Base-by-base conservation (phyloP, 331 rosid genomes). In the Phaseolus coccineus region DNA sequence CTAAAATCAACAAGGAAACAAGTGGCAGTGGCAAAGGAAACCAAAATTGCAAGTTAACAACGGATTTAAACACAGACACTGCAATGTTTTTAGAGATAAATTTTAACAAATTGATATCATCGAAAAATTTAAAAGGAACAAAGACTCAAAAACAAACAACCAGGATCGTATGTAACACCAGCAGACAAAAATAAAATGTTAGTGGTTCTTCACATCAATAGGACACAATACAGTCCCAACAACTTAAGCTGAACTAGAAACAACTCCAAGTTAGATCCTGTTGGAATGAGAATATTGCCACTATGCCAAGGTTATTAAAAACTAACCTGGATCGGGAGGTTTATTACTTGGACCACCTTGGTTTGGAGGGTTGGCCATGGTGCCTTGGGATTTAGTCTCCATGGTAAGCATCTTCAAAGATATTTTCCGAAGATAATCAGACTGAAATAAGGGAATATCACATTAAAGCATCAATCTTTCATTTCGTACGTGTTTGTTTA, bases 331-430 rank as follows among this genome's bases (percentile, higher is more conserved):
- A 76, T 91, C 94, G 0, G 92, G 84, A 77, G 90, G 87, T 74
- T 89, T 80, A 83, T 66, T 90, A 76, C 89, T 85, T 74, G 85
- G 74, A 66, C 89, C 91, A 73, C 35, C 85, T 59, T 86, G 80
- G 74, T 85, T 92, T 71, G 89, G 12, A 57, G 89, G 82, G 64
- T 59, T 83, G 76, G 86, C 80, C 46, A 86, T 78, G 5, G 84
- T 55, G 33, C 72, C 83, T 77, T 86, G 96, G 81, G 94, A 86
- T 81, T 92, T 91, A 42, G 83, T 81, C 86, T 95, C 97, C 97
- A 95, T 88, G 0, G 92, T 81, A 70, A 88, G 96, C 97, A 95
- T 88, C 94, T 95, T 95, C 85, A 91, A 77, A 73, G 97, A 93
- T 83, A 93, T 93, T 82, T 91, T 89, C 84, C 90, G 76, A 47